Evolutionary conservation across 352 stramenopile species (phyloP).

Genomic region (Chrysophaeum taylorii): DNA sequence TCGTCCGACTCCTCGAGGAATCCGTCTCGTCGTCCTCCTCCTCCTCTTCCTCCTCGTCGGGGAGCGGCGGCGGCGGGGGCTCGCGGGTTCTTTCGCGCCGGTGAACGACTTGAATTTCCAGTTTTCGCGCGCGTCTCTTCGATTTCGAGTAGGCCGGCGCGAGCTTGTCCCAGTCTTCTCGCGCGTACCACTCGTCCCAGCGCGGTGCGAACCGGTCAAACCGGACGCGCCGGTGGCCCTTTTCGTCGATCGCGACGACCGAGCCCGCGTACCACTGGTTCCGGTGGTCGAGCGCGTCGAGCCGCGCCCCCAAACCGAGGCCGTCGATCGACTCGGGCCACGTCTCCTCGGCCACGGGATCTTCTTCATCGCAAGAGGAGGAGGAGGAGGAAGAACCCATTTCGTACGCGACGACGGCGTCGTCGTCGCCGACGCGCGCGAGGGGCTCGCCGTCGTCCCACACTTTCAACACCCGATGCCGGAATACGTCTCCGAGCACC

Average conservation of each 20-base stretch:
- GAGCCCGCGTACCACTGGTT: constrained; percentile 53
- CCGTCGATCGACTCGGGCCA: constrained; percentile 44
- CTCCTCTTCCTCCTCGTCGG: no score
- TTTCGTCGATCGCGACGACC: constrained; percentile 44
- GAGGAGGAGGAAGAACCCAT: constrained; percentile 47
- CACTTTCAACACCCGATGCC: constrained; percentile 22
- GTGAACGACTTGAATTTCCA: background rate
- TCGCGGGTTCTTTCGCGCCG: background rate
- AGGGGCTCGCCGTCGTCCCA: constrained; percentile 23
- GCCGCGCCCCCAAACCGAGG: constrained; percentile 47
- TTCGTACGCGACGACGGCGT: constrained; percentile 25
- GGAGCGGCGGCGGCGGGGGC: background rate
- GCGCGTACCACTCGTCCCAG: constrained; percentile 54
- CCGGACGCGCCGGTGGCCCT: constrained; percentile 47
- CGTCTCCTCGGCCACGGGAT: constrained; percentile 48
- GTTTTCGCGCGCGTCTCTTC: background rate
- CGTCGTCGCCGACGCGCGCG: constrained; percentile 25
- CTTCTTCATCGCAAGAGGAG: constrained; percentile 42
- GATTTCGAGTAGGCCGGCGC: background rate
- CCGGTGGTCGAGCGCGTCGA: constrained; percentile 56
- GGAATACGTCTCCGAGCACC: constrained; percentile 17
- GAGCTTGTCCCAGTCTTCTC: constrained; percentile 35
- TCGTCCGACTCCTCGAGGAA: no score
- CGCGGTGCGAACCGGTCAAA: constrained; percentile 58
- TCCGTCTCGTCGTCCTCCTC: no score